Base-by-base conservation (phyloP, 2,329 filamentous ascomycete genomes). In the Neoascochyta sp. region DNA sequence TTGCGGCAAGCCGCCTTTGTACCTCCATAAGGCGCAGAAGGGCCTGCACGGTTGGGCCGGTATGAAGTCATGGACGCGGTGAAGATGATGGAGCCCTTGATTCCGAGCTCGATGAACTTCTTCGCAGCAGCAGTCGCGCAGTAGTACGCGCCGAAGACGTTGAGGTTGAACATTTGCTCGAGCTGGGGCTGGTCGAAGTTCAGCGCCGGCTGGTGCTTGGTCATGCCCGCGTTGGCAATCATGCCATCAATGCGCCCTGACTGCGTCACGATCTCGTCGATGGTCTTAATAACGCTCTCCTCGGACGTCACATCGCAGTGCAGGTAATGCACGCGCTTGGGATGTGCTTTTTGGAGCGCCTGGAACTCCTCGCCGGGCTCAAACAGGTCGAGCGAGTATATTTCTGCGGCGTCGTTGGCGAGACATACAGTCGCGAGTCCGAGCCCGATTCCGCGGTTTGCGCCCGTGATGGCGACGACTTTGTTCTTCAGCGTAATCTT, bases 151-250 rank as follows among this genome's bases (percentile, higher is more conserved):
- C 68, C 69, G 27, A 61, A 66, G 11, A 70, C 65, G 44, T 75
- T 74, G 23, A 76, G 63, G 28, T 62, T 63, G 43, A 69, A 72
- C 8, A 73, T 49, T 19, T 62, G 55, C 40, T 71, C 62, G 16
- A 73, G 65, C 36, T 73, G 68, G 20, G 69, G 68, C 7, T 62
- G 63, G 7, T 67, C 70, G 27, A 72, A 75, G 27, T 75, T 65
- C 8, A 75, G 54, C 0, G 71, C 71, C 3, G 71, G 57, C 50
- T 74, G 72, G 40, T 72, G 69, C 44, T 70, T 71, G 13, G 71
- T 75, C 31, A 67, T 61, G 22, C 71, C 71, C 3, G 71, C 71
- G 35, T 74, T 74, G 19, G 65, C 66, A 9, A 75, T 67, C 58
- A 75, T 69, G 9, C 71, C 71, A 35, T 74, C 65, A n/a, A 74